These are phyloP conservation scores for Raphanus raphanistrum DNA, from an alignment of 345 rosid genomes.

Conservation along the genomic window DNA sequence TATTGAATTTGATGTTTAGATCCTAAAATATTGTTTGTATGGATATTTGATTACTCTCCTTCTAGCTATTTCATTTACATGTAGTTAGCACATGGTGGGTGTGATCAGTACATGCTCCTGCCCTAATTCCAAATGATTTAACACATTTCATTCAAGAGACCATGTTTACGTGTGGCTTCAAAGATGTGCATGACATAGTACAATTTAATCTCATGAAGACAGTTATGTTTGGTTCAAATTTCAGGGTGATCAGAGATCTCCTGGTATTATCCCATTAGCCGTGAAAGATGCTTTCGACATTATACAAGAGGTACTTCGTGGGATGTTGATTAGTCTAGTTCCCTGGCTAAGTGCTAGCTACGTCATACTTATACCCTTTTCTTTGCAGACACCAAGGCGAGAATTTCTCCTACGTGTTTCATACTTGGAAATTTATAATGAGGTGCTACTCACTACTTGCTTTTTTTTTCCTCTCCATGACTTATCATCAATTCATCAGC, in stretches of 20 bases:
- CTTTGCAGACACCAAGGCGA: conserved; percentile 73
- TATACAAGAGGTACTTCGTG: conserved; percentile 82
- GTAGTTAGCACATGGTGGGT: background rate
- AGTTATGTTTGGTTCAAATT: conserved; percentile 38
- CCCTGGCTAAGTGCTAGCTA: conserved; percentile 21
- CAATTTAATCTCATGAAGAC: conserved; percentile 12
- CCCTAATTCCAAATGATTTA: background rate
- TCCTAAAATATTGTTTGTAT: background rate
- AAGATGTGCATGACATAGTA: background rate
- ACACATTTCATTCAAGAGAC: background rate
- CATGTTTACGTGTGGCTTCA: conserved; percentile 12
- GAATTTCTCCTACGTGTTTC: conserved; percentile 98
- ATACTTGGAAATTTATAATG: conserved; percentile 94
- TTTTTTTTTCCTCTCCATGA: conserved; percentile 7
- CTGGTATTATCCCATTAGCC: conserved; percentile 93
- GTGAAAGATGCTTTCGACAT: conserved; percentile 96
- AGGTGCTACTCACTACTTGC: conserved; percentile 55
- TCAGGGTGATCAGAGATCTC: conserved; percentile 99
- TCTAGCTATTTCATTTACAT: background rate
- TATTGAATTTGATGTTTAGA: conserved; percentile 1
- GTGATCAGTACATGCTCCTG: background rate
- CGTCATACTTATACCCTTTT: conserved; percentile 6
- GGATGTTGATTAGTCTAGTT: conserved; percentile 17
- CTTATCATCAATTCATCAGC: conserved; percentile 16
- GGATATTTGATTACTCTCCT: background rate